Conservation (phyloP, 495 filamentous ascomycete genomes). For the Evansstolkia leycettana region DNA sequence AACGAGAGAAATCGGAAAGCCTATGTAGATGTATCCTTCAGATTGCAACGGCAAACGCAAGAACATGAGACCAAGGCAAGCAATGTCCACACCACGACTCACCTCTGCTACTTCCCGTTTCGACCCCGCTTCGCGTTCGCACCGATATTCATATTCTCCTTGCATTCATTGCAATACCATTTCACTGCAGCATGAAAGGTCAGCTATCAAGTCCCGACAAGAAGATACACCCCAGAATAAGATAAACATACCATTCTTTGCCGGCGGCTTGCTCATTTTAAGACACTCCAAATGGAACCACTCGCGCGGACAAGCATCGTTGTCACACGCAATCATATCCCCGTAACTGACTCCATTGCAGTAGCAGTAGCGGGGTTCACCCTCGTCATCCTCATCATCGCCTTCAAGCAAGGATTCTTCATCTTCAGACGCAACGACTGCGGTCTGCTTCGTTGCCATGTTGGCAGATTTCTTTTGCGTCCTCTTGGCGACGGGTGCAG, state of each 20-base stretch:
- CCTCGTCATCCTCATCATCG: constrained; percentile 63
- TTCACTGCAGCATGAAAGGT: constrained; percentile 44
- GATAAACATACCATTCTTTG: constrained; percentile 63
- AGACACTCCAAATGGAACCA: constrained; percentile 97
- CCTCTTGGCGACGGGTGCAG: constrained; percentile 38
- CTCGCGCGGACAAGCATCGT: constrained; percentile 71
- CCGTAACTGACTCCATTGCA: constrained; percentile 90
- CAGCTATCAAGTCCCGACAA: constrained; percentile 9
- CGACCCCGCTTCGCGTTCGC: constrained; percentile 33
- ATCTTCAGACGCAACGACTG: constrained; percentile 29
- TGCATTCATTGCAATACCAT: constrained; percentile 87
- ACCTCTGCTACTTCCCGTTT: neutral
- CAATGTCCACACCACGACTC: too few species aligned
- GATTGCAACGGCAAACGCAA: too few species aligned
- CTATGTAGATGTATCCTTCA: too few species aligned
- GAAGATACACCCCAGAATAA: constrained; percentile 4
- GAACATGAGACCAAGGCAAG: too few species aligned
- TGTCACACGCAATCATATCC: constrained; percentile 97
- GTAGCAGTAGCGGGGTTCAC: constrained; percentile 80
- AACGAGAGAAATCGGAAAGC: too few species aligned
- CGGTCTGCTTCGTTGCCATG: constrained; percentile 19
- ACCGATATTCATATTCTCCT: constrained; percentile 60
- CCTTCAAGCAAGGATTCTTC: constrained; percentile 44
- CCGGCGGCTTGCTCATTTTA: constrained; percentile 74
- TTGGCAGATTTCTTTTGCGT: constrained; percentile 53